Evolutionary conservation across 169 alveolate genomes (phyloP).

Genomic region (Toxoplasma gondii): DNA sequence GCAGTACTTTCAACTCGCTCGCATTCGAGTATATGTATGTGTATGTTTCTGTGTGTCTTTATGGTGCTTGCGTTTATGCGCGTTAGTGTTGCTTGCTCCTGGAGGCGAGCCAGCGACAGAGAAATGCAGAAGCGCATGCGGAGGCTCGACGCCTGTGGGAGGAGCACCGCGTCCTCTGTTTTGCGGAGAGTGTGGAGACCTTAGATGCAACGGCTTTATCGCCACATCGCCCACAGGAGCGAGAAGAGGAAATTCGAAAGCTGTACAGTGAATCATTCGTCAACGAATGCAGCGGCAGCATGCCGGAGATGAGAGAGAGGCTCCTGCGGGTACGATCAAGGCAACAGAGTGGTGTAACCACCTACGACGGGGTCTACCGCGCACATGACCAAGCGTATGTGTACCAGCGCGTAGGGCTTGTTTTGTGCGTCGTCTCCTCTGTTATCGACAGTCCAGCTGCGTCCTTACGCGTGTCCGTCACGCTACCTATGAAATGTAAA

Average conservation of each 20-base stretch:
- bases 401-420: no score
- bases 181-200: not conserved
- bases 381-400: no score
- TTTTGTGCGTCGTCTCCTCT: no score
- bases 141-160: not conserved
- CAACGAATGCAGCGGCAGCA: not conserved
- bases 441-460: no score
- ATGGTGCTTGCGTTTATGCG: not conserved
- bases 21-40: not conserved
- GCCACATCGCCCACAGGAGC: not conserved
- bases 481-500: no score
- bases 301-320: not conserved
- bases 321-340: not conserved
- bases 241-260: not conserved
- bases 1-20: not conserved
- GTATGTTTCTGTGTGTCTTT: not conserved
- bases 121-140: not conserved
- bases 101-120: slow-evolving; percentile 9
- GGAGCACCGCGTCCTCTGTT: not conserved
- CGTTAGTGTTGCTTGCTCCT: not conserved
- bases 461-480: no score
- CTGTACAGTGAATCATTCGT: not conserved
- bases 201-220: not conserved
- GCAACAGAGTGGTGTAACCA: no score
- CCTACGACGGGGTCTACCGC: no score